phyloP scores from a whole-genome alignment of 139 green algal species.

The Chlorokybus atmophyticus region DNA sequence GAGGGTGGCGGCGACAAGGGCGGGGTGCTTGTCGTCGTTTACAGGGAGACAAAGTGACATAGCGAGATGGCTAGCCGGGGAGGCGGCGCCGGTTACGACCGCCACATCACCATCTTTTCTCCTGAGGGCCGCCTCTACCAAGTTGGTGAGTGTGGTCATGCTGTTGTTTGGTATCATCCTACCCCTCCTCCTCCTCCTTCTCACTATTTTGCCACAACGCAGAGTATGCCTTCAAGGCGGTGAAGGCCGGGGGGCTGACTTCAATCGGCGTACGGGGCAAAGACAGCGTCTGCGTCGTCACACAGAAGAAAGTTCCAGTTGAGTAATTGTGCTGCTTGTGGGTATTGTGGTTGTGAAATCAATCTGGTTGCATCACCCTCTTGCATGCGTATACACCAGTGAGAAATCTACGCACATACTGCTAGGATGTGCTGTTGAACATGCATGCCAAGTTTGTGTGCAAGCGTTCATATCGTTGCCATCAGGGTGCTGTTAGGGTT shows the following conservation, averaged over 20 bases:
- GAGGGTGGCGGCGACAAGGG: too few relatives aligned
- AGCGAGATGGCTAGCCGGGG: slow-evolving; percentile 39
- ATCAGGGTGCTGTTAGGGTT: too few relatives aligned
- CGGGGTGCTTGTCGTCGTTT: too few relatives aligned
- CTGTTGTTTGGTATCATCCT: too few relatives aligned
- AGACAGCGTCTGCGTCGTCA: slow-evolving; percentile 83
- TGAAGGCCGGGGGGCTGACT: slow-evolving; percentile 75
- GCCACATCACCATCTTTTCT: slow-evolving; percentile 94
- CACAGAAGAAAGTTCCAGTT: slow-evolving; percentile 46
- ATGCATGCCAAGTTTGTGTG: too few relatives aligned
- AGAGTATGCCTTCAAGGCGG: slow-evolving; percentile 99
- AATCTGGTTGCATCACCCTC: background rate
- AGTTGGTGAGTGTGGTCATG: slow-evolving; percentile 45
- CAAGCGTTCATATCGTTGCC: too few relatives aligned
- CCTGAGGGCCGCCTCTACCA: slow-evolving; percentile 88
- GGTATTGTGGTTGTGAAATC: background rate
- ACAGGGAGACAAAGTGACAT: background rate
- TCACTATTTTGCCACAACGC: slow-evolving; percentile 6
- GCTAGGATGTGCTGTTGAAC: too few relatives aligned
- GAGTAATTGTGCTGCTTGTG: background rate
- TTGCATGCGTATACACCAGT: background rate
- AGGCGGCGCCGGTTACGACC: slow-evolving; percentile 61
- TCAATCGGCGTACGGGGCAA: slow-evolving; percentile 79
- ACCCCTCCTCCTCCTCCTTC: background rate
- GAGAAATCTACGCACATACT: background rate